Conservation (phyloP, 306 rosid species). For the Aeschynomene evenia region DNA sequence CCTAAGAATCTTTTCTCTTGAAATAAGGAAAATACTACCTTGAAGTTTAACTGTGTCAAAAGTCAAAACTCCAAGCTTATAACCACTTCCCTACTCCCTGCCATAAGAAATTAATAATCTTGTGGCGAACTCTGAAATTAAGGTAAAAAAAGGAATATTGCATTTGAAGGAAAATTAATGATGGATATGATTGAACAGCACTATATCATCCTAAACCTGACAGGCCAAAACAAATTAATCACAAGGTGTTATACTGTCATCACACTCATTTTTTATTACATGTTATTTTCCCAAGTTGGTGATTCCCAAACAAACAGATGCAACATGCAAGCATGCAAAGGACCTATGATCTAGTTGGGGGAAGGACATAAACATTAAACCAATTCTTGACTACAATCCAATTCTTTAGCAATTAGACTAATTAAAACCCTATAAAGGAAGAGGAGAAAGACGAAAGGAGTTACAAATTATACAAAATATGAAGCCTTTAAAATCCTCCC, state of each 20-base stretch:
- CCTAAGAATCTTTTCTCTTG: no score
- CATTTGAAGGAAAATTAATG: conserved; percentile 13
- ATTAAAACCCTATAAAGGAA: background rate
- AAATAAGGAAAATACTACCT: background rate
- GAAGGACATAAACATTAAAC: background rate
- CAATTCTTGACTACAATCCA: background rate
- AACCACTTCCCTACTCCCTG: background rate
- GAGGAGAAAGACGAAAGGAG: background rate
- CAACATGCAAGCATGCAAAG: background rate
- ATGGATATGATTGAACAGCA: conserved; percentile 5
- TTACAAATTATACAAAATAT: background rate
- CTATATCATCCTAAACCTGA: background rate
- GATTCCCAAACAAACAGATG: background rate
- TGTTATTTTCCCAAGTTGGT: background rate
- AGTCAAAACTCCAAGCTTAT: background rate
- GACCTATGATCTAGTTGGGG: background rate
- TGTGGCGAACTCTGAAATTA: conserved; percentile 1
- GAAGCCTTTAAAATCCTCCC: background rate
- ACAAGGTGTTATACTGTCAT: background rate
- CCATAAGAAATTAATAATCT: background rate
- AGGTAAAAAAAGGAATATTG: background rate
- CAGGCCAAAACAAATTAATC: background rate
- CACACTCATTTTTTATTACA: background rate
- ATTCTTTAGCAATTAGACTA: background rate
- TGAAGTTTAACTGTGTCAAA: background rate